Percentiles rank a stretch among this genome's conserved stretches.
Conservation (phyloP, 2,329 filamentous ascomycete species). For the Blastomyces parvus region DNA sequence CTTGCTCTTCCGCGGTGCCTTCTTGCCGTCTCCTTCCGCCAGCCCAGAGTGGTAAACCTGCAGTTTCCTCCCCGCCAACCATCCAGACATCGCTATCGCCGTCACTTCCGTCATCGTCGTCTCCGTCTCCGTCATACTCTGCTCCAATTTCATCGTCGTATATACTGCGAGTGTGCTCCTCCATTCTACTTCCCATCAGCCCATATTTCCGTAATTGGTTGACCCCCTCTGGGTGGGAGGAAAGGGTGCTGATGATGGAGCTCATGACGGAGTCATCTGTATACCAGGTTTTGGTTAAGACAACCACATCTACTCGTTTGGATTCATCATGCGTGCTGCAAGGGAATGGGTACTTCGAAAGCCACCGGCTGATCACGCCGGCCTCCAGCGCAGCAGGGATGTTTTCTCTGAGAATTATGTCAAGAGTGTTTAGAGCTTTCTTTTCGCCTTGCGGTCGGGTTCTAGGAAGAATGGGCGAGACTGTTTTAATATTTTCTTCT, state of each 20-base stretch:
- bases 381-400: slow-evolving; percentile 50
- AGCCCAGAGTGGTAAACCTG: slow-evolving; percentile 32
- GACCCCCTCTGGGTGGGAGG: slow-evolving; percentile 29
- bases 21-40: slow-evolving; percentile 25
- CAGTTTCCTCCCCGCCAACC: slow-evolving; percentile 45
- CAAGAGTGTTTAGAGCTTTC: slow-evolving; percentile 45
- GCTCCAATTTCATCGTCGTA: slow-evolving; percentile 31
- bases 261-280: slow-evolving; percentile 37
- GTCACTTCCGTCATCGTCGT: slow-evolving; percentile 29
- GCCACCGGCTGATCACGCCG: slow-evolving; percentile 61
- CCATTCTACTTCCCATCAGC: slow-evolving; percentile 35
- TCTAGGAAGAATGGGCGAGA: slow-evolving; percentile 32
- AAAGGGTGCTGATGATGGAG: slow-evolving; percentile 33
- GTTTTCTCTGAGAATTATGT: slow-evolving; percentile 51
- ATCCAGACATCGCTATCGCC: slow-evolving; percentile 43
- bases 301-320: slow-evolving; percentile 32
- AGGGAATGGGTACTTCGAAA: slow-evolving; percentile 61
- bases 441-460: slow-evolving; percentile 36
- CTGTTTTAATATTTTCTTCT: slow-evolving; percentile 26
- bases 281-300: slow-evolving; percentile 35
- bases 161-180: slow-evolving; percentile 18
- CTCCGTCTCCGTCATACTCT: slow-evolving; percentile 42
- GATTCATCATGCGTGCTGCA: slow-evolving; percentile 47
- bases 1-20: slow-evolving; percentile 48
- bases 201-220: slow-evolving; percentile 36